Percentiles rank a stretch among this genome's conserved stretches.
Conservation (phyloP, 108 stramenopile species). For the Skeletonema grethae region DNA sequence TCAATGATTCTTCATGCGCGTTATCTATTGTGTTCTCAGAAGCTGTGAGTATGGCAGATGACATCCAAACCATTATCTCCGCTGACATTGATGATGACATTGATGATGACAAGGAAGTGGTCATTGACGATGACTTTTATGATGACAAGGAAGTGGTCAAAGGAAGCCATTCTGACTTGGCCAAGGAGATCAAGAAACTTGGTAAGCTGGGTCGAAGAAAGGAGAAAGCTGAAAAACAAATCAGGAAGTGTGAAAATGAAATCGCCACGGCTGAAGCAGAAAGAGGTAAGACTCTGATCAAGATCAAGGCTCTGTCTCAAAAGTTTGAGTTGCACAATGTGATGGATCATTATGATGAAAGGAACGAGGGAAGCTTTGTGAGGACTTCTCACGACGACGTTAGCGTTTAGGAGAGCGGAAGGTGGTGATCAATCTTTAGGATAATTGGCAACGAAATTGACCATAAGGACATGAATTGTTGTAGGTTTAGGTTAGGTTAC, state of each 20-base stretch:
- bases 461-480: no score
- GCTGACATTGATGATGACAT: background rate
- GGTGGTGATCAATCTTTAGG: no score
- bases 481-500: no score
- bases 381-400: no score
- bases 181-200: background rate
- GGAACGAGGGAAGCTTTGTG: background rate
- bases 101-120: no score
- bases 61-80: background rate
- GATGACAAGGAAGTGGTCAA: background rate
- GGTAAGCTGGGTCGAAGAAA: background rate
- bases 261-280: background rate
- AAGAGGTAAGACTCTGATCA: background rate
- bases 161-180: background rate
- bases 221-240: background rate
- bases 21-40: background rate
- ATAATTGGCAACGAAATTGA: no score
- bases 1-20: background rate
- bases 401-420: no score
- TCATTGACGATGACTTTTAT: no score
- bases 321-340: background rate
- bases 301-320: background rate
- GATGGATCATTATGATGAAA: background rate
- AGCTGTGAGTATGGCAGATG: background rate
- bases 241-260: background rate